These are phyloP conservation scores for Russula foetens DNA, from an alignment of 768 basidiomycete species.

Conservation along the genomic window DNA sequence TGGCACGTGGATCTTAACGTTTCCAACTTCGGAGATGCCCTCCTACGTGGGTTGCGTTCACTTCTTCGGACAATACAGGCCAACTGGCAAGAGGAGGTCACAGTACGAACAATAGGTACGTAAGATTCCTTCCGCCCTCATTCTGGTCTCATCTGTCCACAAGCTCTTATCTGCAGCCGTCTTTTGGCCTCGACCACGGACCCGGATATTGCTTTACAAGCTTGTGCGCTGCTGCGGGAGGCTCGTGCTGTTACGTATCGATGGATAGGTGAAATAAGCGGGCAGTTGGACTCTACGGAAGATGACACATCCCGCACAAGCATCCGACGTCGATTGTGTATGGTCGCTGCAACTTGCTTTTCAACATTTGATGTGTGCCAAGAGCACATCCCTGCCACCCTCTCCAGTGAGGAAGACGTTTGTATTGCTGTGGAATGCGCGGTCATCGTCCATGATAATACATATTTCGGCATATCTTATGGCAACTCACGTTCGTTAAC, in stretches of 20 bases:
- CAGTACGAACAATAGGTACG: background rate
- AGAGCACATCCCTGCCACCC: background rate
- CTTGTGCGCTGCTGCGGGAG: background rate
- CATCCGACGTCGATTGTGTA: background rate
- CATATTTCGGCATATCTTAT: background rate
- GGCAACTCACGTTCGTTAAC: no score
- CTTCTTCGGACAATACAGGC: slow-evolving; percentile 29
- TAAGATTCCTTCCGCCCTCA: background rate
- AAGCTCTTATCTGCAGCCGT: background rate
- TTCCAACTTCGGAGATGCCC: slow-evolving; percentile 27
- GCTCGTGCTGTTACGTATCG: background rate
- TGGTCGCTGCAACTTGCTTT: slow-evolving; percentile 2
- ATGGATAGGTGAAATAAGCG: background rate
- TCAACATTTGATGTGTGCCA: background rate
- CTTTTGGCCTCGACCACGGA: background rate
- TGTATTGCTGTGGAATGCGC: slow-evolving; percentile 5
- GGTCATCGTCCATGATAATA: slow-evolving; percentile 1
- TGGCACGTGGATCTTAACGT: slow-evolving; percentile 36
- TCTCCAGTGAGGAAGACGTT: background rate
- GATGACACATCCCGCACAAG: background rate
- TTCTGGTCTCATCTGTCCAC: background rate
- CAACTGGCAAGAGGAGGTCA: slow-evolving; percentile 31
- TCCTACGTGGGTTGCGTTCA: slow-evolving; percentile 31
- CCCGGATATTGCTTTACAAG: background rate
- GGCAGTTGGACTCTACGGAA: background rate